Percentiles rank a stretch among this genome's conserved stretches.
These are phyloP conservation scores for Jaltomata sinuosa DNA, from an alignment of 257 asterid genomes.

Conservation along the genomic window DNA sequence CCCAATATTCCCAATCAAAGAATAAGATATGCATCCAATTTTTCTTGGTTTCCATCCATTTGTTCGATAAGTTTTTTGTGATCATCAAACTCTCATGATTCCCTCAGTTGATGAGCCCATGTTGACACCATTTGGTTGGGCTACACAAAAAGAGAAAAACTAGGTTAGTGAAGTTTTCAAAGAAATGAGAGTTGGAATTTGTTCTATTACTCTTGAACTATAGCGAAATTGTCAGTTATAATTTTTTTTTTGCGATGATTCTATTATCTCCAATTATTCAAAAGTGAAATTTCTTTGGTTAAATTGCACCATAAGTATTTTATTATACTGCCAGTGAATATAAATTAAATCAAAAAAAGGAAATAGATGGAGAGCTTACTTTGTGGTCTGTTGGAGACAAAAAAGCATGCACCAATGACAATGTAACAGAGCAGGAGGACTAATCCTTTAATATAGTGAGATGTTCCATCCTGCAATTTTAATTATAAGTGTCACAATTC, in stretches of 20 bases:
- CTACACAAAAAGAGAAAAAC: not conserved
- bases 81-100: constrained; percentile 16
- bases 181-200: not conserved
- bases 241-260: not conserved
- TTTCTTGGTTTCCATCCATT: not conserved
- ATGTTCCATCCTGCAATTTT: constrained; percentile 68
- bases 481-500: not conserved
- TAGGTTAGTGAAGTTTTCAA: not conserved
- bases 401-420: constrained; percentile 67
- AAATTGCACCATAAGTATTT: not conserved
- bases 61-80: not conserved
- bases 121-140: constrained; percentile 2
- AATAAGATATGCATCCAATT: constrained; percentile 10
- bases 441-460: constrained; percentile 84
- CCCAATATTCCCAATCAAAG: constrained; percentile 4
- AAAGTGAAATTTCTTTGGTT: no score
- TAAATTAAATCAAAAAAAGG: not conserved
- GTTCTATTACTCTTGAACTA: not conserved
- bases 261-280: not conserved
- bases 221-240: not conserved
- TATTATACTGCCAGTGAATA: not conserved
- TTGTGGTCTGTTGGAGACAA: constrained; percentile 33
- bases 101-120: constrained; percentile 14
- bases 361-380: constrained; percentile 18
- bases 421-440: constrained; percentile 68